A percentile compares a stretch with the other conserved stretches of the same genome.
These are phyloP conservation scores for Vittaforma corneae DNA, from an alignment of 371 early-diverging fungal species.

Conservation along the genomic window DNA sequence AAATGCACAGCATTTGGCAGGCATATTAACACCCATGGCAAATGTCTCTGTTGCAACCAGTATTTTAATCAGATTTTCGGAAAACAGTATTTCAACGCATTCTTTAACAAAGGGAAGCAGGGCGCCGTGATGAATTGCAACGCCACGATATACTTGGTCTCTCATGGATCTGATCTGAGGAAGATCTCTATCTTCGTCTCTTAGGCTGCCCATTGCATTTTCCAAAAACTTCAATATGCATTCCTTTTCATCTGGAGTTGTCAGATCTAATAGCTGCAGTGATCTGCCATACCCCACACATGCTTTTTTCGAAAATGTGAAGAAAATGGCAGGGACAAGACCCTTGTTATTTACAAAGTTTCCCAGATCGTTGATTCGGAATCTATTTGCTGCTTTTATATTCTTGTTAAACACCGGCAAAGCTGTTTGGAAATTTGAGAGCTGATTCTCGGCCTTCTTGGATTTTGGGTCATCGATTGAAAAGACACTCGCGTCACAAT, in stretches of 20 bases:
- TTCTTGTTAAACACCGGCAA: conserved; percentile 36
- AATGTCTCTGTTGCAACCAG: conserved; percentile 84
- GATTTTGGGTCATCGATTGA: conserved; percentile 24
- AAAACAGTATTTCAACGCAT: conserved; percentile 82
- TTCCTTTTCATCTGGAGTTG: conserved; percentile 45
- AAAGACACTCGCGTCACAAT: conserved; percentile 54
- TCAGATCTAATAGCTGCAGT: conserved; percentile 41
- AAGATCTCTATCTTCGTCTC: conserved; percentile 59
- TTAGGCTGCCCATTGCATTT: conserved; percentile 43
- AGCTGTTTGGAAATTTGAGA: conserved; percentile 25
- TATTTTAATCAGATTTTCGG: conserved; percentile 75
- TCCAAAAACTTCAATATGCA: conserved; percentile 41
- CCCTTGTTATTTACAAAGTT: conserved; percentile 39
- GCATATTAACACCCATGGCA: conserved; percentile 98
- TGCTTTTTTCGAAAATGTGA: conserved; percentile 52
- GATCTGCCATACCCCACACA: conserved; percentile 47
- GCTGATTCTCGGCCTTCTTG: conserved; percentile 3
- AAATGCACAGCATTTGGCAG: conserved; percentile 84
- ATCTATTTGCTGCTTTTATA: conserved; percentile 24
- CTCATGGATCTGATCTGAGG: conserved; percentile 78
- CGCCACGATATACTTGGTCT: conserved; percentile 73
- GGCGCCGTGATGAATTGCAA: conserved; percentile 91
- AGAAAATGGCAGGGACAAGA: conserved; percentile 52
- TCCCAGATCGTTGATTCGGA: conserved; percentile 45
- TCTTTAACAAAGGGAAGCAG: conserved; percentile 93